phyloP scores from a whole-genome alignment of 192 early-diverging fungal species.

The Gaertneriomyces semiglobifer region DNA sequence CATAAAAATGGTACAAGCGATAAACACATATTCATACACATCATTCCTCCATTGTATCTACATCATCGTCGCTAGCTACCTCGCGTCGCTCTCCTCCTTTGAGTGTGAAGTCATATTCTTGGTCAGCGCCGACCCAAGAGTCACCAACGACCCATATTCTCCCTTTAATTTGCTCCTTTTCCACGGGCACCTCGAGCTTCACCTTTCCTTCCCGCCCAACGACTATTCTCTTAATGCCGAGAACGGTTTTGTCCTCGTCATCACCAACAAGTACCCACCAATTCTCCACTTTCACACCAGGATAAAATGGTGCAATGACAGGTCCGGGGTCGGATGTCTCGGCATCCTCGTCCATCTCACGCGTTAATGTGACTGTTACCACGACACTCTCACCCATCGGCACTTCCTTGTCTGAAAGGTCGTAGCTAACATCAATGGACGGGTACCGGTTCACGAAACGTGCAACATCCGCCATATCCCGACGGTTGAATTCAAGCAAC shows the following conservation, averaged over 20 bases:
- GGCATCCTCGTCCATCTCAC: slow-evolving; percentile 75
- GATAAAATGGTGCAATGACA: slow-evolving; percentile 92
- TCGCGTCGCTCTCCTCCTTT: slow-evolving; percentile 35
- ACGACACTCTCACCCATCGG: slow-evolving; percentile 63
- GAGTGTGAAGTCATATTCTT: slow-evolving; percentile 68
- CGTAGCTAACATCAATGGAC: slow-evolving; percentile 77
- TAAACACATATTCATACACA: no score
- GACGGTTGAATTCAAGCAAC: slow-evolving; percentile 60
- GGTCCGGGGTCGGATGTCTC: slow-evolving; percentile 58
- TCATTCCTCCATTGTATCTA: slow-evolving; percentile 20
- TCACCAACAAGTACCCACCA: slow-evolving; percentile 99
- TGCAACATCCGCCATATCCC: slow-evolving; percentile 76
- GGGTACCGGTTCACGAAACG: slow-evolving; percentile 90
- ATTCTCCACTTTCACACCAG: slow-evolving; percentile 80
- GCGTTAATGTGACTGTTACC: slow-evolving; percentile 71
- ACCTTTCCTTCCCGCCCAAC: slow-evolving; percentile 61
- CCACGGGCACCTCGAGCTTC: slow-evolving; percentile 79
- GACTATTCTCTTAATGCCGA: slow-evolving; percentile 85
- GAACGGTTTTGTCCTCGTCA: slow-evolving; percentile 65
- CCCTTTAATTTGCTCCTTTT: slow-evolving; percentile 40
- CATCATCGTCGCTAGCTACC: slow-evolving; percentile 23
- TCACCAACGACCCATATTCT: slow-evolving; percentile 94
- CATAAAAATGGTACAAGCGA: no score
- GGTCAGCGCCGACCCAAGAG: slow-evolving; percentile 89
- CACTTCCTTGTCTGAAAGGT: slow-evolving; percentile 55